Conservation (phyloP, 2,329 filamentous ascomycete genomes). For the Ophiosphaerella korrae region DNA sequence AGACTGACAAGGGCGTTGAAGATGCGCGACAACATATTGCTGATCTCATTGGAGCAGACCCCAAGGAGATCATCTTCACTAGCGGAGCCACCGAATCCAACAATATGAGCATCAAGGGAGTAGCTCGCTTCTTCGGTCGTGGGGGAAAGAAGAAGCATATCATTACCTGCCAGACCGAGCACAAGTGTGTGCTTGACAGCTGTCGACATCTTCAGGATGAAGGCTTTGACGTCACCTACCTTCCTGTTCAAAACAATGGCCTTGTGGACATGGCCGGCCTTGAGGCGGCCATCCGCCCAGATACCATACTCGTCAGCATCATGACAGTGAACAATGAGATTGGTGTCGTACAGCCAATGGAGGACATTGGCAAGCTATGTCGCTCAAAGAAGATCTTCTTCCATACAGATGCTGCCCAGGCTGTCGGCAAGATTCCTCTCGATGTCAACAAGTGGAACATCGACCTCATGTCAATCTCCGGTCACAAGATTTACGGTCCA, state of each 20-base stretch:
- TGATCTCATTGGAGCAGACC: constrained; percentile 84
- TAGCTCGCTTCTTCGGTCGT: constrained; percentile 91
- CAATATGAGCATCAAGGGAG: constrained; percentile 99
- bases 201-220: constrained; percentile 96
- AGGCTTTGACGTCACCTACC: constrained; percentile 94
- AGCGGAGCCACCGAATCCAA: constrained; percentile 98
- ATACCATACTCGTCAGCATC: constrained; percentile 91
- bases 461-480: constrained; percentile 97
- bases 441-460: constrained; percentile 98
- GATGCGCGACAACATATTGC: constrained; percentile 84
- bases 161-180: constrained; percentile 95
- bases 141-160: constrained; percentile 98
- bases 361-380: constrained; percentile 91
- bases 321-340: constrained; percentile 99
- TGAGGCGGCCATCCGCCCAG: constrained; percentile 85
- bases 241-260: constrained; percentile 87
- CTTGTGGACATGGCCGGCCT: constrained; percentile 82
- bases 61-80: constrained; percentile 99
- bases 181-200: constrained; percentile 98
- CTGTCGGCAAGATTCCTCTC: constrained; percentile 96
- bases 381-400: constrained; percentile 94
- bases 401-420: constrained; percentile 95
- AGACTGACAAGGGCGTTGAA: constrained; percentile 93
- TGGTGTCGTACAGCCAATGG: constrained; percentile 95
- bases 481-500: constrained; percentile 97